Conservation (phyloP, 306 rosid genomes). For the Vigna nakashimae region DNA sequence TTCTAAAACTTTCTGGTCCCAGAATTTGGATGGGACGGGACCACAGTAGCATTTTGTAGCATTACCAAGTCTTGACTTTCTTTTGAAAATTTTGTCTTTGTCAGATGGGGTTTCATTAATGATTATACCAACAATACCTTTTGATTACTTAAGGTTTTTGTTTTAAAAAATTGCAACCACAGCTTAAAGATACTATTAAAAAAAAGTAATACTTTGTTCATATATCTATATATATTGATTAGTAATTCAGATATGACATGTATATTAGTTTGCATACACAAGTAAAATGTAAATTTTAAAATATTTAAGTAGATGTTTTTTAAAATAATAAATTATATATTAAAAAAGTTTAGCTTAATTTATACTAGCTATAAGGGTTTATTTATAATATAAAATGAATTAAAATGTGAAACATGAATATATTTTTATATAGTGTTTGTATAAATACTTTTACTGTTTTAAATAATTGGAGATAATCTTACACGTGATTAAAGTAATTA, state of each 20-base stretch:
- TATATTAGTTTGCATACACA: neutral
- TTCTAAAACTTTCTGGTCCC: conserved; percentile 27
- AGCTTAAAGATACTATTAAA: neutral
- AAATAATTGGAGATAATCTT: neutral
- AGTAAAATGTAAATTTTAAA: no score
- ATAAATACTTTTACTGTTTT: neutral
- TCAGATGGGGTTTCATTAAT: neutral
- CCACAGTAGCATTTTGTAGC: conserved; percentile 1
- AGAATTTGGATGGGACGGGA: neutral
- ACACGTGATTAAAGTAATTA: neutral
- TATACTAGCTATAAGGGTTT: no score
- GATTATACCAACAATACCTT: neutral
- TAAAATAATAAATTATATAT: no score
- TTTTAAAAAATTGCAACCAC: neutral
- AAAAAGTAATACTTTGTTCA: neutral
- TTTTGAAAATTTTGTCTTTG: neutral
- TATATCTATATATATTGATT: neutral
- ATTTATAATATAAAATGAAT: no score
- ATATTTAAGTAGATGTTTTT: no score
- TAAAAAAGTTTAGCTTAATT: no score
- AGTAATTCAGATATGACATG: neutral
- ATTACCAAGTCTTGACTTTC: neutral
- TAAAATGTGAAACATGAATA: no score
- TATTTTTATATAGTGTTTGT: neutral
- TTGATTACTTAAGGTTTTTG: neutral